These are phyloP conservation scores for Telopea speciosissima DNA, from an alignment of 177 flowering plant species.

Conservation along the genomic window DNA sequence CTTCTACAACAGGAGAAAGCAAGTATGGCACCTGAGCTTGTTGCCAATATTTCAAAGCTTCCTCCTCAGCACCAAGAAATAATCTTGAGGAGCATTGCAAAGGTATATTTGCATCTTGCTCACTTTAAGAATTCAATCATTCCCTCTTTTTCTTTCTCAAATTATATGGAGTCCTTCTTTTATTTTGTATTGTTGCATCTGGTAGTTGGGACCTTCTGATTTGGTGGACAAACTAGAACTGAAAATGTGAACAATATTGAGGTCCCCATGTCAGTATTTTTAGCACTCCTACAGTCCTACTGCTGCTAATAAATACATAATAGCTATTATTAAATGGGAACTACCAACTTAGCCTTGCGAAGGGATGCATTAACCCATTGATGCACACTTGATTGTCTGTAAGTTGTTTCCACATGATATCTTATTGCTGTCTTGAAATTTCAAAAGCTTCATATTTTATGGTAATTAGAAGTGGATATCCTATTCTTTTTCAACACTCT, in stretches of 20 bases:
- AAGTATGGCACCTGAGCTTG: conserved; percentile 55
- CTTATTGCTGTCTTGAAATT: neutral
- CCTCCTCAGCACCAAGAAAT: conserved; percentile 85
- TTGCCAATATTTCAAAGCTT: conserved; percentile 62
- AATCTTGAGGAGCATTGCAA: conserved; percentile 48
- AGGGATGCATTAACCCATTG: neutral
- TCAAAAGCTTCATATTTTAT: neutral
- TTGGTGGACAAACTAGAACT: neutral
- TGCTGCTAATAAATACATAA: neutral
- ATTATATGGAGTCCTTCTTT: neutral
- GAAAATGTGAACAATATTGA: neutral
- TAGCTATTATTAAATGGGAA: neutral
- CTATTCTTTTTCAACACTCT: too few species aligned
- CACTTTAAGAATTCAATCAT: neutral
- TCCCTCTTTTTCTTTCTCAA: neutral
- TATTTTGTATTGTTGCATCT: neutral
- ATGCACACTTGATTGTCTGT: too few species aligned
- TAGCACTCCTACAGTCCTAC: neutral
- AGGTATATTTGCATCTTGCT: conserved; percentile 35
- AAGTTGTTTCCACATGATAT: neutral
- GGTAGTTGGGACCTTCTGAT: neutral
- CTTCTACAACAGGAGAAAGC: conserved; percentile 55
- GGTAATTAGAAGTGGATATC: neutral
- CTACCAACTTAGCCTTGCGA: neutral
- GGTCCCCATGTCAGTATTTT: neutral